A percentile compares a stretch with the other conserved stretches of the same genome.
phyloP scores from a whole-genome alignment of 208 protist species.

The Blastocrithidia nonstop region DNA sequence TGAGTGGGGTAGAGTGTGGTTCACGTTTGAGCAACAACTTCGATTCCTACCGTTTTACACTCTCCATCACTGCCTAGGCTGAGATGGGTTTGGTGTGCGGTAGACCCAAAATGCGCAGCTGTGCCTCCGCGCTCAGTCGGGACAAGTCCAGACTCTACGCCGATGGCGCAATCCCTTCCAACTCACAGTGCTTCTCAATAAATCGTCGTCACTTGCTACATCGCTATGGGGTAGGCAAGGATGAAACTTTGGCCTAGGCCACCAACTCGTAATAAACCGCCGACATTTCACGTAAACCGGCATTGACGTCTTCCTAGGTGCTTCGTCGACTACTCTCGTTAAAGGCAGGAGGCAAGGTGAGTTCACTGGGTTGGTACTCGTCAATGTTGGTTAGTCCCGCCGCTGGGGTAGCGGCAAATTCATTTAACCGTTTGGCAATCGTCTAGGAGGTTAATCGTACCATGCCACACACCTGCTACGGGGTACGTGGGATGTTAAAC shows the following conservation, averaged over 20 bases:
- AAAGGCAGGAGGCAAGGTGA: conserved; percentile 65
- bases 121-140: conserved; percentile 34
- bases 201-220: conserved; percentile 70
- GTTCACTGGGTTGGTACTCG: conserved; percentile 36
- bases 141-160: conserved; percentile 48
- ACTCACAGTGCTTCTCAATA: conserved; percentile 50
- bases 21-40: conserved; percentile 54
- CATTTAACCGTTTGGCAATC: conserved; percentile 56
- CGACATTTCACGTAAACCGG: conserved; percentile 56
- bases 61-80: conserved; percentile 29
- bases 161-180: conserved; percentile 30
- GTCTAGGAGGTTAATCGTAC: conserved; percentile 71
- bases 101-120: conserved; percentile 73
- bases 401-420: conserved; percentile 71
- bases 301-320: conserved; percentile 50
- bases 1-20: not conserved
- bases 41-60: conserved; percentile 55
- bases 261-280: conserved; percentile 77
- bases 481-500: conserved; percentile 55
- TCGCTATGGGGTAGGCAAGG: conserved; percentile 49
- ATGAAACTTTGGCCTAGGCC: conserved; percentile 60
- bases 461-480: conserved; percentile 79
- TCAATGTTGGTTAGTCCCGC: conserved; percentile 60
- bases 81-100: conserved; percentile 62
- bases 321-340: conserved; percentile 19